Evolutionary conservation across 768 basidiomycete species (phyloP).

Genomic region (Phanerochaete sordida): DNA sequence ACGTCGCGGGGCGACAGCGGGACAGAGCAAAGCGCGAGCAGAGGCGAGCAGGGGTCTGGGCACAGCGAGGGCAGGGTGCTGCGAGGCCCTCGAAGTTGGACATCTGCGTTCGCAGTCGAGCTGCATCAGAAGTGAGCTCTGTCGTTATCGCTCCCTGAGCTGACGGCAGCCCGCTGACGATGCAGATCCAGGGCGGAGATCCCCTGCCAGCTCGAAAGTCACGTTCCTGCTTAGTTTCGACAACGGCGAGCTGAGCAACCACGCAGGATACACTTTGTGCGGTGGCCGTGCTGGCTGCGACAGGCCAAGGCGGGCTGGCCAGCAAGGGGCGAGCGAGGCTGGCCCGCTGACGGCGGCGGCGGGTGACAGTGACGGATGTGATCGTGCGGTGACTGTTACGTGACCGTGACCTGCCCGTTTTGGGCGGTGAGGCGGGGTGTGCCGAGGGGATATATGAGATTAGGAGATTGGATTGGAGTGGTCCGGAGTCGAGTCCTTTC

Average conservation of each 20-base stretch:
- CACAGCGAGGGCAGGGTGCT: neutral
- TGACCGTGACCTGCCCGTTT: neutral
- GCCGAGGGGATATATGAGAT: slow-evolving; percentile 11
- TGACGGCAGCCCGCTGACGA: neutral
- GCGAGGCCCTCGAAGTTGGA: too few relatives aligned
- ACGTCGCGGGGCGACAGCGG: neutral
- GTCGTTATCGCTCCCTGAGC: neutral
- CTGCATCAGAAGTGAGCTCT: neutral
- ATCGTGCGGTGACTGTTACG: neutral
- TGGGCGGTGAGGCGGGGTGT: slow-evolving; percentile 2
- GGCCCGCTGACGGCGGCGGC: neutral
- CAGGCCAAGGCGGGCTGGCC: neutral
- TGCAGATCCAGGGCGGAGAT: neutral
- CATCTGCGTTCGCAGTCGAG: neutral
- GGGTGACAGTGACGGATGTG: neutral
- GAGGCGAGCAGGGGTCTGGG: neutral
- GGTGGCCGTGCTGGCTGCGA: too few relatives aligned
- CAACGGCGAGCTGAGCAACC: too few relatives aligned
- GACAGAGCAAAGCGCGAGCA: neutral
- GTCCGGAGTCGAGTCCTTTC: slow-evolving; percentile 1
- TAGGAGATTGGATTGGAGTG: neutral
- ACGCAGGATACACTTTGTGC: too few relatives aligned
- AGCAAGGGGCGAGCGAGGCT: neutral
- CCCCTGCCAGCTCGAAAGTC: neutral
- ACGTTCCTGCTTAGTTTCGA: too few relatives aligned